Conservation (phyloP, 305 asterid genomes). For the Fraxinus sp. region DNA sequence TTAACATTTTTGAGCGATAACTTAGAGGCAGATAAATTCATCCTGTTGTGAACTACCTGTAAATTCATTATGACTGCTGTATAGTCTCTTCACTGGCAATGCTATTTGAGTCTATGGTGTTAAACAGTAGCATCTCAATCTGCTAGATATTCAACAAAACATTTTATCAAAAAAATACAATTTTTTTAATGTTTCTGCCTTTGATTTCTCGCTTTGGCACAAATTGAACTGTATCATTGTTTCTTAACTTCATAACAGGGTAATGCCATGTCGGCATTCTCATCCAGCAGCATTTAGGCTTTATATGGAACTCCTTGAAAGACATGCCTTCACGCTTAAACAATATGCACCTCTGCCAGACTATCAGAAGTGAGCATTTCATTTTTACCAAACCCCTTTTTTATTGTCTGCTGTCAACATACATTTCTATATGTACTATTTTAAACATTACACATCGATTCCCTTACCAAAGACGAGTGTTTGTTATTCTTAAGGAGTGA, state of each 20-base stretch:
- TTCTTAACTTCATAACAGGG: slow-evolving; percentile 51
- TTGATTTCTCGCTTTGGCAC: slow-evolving; percentile 11
- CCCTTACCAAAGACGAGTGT: neutral
- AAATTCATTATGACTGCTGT: neutral
- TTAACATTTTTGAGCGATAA: neutral
- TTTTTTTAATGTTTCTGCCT: neutral
- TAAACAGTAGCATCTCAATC: neutral
- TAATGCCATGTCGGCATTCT: slow-evolving; percentile 61
- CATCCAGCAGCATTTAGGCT: slow-evolving; percentile 89
- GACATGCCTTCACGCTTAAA: slow-evolving; percentile 63
- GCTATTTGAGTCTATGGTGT: neutral
- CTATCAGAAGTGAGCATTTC: slow-evolving; percentile 65
- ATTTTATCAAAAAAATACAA: neutral
- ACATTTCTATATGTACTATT: slow-evolving; percentile 5
- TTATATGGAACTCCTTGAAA: slow-evolving; percentile 82
- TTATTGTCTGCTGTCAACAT: neutral
- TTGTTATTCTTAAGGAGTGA: neutral
- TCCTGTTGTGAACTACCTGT: neutral
- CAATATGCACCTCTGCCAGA: slow-evolving; percentile 51
- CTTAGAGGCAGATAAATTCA: neutral
- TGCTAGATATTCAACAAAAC: neutral
- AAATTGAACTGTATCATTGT: slow-evolving; percentile 6
- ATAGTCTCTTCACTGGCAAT: neutral
- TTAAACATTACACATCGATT: neutral
- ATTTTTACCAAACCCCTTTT: neutral